A percentile compares a stretch with the other conserved stretches of the same genome.
Evolutionary conservation across 176 grass and related monocot species (phyloP).

Genomic region (Oryza glaberrima): DNA sequence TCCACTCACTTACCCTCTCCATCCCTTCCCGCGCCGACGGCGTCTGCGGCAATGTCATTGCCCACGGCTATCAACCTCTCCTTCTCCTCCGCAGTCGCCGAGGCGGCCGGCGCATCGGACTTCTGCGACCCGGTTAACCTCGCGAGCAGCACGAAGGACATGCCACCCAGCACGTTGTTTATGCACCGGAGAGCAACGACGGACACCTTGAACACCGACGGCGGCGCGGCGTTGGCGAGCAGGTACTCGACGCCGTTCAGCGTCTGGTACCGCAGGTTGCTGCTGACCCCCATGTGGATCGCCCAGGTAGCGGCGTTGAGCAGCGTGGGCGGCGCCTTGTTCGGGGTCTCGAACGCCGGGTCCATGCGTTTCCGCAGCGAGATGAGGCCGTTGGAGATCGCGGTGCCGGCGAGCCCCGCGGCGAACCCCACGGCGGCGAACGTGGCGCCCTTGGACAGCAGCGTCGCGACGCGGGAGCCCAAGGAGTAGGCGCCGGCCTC

Average conservation of each 20-base stretch:
- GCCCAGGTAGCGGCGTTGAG: conserved; percentile 83
- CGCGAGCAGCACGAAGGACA: conserved; percentile 80
- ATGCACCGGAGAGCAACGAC: conserved; percentile 69
- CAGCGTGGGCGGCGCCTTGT: conserved; percentile 78
- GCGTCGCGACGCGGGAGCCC: conserved; percentile 59
- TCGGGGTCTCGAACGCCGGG: conserved; percentile 72
- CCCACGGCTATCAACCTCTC: conserved; percentile 62
- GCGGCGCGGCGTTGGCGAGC: conserved; percentile 49
- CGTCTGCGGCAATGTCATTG: conserved; percentile 39
- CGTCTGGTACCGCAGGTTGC: conserved; percentile 84
- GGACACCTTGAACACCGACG: conserved; percentile 71
- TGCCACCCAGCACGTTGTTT: conserved; percentile 82
- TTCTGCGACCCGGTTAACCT: conserved; percentile 83
- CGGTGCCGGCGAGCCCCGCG: conserved; percentile 70
- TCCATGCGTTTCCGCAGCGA: conserved; percentile 75
- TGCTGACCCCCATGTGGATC: conserved; percentile 83
- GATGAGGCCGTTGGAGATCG: conserved; percentile 74
- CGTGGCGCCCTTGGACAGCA: conserved; percentile 70
- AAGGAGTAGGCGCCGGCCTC: conserved; percentile 71
- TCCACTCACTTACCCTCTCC: conserved; percentile 46
- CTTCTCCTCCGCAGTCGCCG: conserved; percentile 42
- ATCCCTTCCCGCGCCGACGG: conserved; percentile 29
- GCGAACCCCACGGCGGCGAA: conserved; percentile 73
- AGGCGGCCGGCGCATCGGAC: conserved; percentile 38
- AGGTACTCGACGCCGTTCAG: conserved; percentile 79